phyloP scores from a whole-genome alignment of 148 eudicot species.

The Rhododendron williamsianum region DNA sequence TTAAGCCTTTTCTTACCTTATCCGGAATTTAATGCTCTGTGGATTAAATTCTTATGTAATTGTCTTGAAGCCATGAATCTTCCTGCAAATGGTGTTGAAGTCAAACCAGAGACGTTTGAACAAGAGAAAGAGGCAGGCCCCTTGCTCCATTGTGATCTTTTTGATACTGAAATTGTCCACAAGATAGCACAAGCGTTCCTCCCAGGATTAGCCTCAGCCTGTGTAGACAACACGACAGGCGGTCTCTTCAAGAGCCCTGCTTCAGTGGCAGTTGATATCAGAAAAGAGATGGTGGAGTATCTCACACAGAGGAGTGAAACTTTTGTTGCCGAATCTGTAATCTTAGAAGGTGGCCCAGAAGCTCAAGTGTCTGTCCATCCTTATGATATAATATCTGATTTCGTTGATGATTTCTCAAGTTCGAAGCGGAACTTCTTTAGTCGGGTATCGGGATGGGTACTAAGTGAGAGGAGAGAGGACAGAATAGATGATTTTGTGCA shows the following conservation, averaged over 20 bases:
- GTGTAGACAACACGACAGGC: constrained; percentile 90
- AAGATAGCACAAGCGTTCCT: constrained; percentile 74
- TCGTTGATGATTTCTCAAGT: constrained; percentile 67
- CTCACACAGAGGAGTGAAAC: constrained; percentile 61
- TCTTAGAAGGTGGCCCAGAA: constrained; percentile 54
- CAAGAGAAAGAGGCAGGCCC: constrained; percentile 49
- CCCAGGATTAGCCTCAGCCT: constrained; percentile 82
- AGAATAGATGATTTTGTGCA: constrained; percentile 84
- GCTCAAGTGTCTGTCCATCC: constrained; percentile 54
- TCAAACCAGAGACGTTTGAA: constrained; percentile 54
- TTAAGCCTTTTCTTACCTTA: neutral
- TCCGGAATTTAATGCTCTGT: neutral
- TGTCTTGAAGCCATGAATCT: constrained; percentile 42
- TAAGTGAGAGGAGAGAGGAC: constrained; percentile 86
- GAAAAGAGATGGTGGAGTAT: constrained; percentile 86
- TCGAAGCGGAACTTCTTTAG: constrained; percentile 69
- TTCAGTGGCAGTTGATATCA: constrained; percentile 70
- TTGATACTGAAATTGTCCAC: constrained; percentile 60
- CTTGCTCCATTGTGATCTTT: constrained; percentile 54
- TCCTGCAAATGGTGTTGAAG: constrained; percentile 43
- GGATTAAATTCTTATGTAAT: neutral
- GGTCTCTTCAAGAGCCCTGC: constrained; percentile 68
- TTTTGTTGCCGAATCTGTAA: constrained; percentile 75
- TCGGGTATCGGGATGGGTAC: constrained; percentile 76
- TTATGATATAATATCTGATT: constrained; percentile 55